These are phyloP conservation scores for Lentinula detonsa DNA, from an alignment of 768 basidiomycete genomes.

Conservation along the genomic window DNA sequence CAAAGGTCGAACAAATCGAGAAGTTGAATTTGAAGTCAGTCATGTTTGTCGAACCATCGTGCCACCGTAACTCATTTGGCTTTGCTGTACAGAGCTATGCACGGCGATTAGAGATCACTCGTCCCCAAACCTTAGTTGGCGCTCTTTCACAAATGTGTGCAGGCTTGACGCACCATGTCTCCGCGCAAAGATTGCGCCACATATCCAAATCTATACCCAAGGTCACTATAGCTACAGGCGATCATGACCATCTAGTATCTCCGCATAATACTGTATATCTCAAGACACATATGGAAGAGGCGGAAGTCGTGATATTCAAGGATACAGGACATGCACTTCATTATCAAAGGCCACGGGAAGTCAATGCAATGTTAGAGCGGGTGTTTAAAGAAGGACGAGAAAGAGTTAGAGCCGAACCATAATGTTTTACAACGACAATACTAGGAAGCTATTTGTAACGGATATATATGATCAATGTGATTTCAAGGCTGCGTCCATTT, in stretches of 20 bases:
- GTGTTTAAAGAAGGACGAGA: conserved; percentile 47
- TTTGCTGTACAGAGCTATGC: neutral
- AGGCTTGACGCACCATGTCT: conserved; percentile 55
- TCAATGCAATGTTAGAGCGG: conserved; percentile 53
- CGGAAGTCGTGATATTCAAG: conserved; percentile 51
- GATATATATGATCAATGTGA: too few relatives aligned
- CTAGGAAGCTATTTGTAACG: neutral
- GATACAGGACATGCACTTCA: conserved; percentile 61
- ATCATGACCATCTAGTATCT: conserved; percentile 54
- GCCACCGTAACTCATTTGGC: neutral
- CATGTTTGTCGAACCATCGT: neutral
- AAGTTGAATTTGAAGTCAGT: conserved; percentile 50
- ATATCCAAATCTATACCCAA: conserved; percentile 59
- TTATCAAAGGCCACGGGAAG: conserved; percentile 39
- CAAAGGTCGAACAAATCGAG: conserved; percentile 55
- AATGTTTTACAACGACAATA: neutral
- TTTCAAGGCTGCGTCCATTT: too few relatives aligned
- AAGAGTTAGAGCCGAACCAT: neutral
- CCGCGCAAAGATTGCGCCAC: conserved; percentile 34
- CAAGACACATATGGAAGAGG: conserved; percentile 55
- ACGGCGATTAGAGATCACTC: conserved; percentile 38
- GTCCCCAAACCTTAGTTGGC: conserved; percentile 55
- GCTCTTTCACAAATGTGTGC: conserved; percentile 71
- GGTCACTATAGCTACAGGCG: conserved; percentile 61
- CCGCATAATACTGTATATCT: conserved; percentile 45